Base-by-base conservation (phyloP, 2,329 filamentous ascomycete species). In the Aspergillus amoenus region DNA sequence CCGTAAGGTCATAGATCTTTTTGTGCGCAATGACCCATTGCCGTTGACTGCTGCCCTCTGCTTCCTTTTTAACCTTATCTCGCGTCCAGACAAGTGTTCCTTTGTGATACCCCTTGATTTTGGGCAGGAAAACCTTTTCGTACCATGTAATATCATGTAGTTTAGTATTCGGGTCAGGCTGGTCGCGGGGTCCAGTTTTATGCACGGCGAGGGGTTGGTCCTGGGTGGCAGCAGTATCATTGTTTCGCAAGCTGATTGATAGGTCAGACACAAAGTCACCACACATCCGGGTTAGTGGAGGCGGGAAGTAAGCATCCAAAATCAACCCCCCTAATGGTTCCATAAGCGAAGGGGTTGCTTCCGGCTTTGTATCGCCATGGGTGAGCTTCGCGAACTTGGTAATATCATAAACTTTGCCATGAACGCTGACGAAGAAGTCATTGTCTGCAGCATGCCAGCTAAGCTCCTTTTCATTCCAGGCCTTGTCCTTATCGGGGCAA, bases 401-500 rank as follows among this genome's bases (percentile, higher is more conserved):
- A 44, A 99, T 85, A 68, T 99, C 94, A 76, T 97, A 99, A 32
- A 97, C 93, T 42, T 86, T 86, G 61, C 94, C 94, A 56, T 88
- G 88, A 64, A 95, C 87, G 66, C 89, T 91, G 67, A 97, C 93
- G 78, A 83, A 99, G 72, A 88, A 97, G 69, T 96, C 89, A 55
- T 86, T 81, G 6, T 82, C 78, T n/a, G 85, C 89, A 64, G 84
- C 80, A 67, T 97, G 93, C 39, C 77, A 82, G 13, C 76, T 67
- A 6, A 97, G 86, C 71, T 99, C 84, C 11, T 81, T 81, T 4
- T 78, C 71, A 52, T 85, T 86, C 92, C 92, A 99, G 3, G 86
- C 94, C 72, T 97, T 97, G 79, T 96, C 85, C 62, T 85, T 90
- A 70, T 96, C 93, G 13, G 94, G 94, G 70, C 94, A 99, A 3